Conservation (phyloP, 208 protist genomes). For the Wallacemonas rigidus region DNA sequence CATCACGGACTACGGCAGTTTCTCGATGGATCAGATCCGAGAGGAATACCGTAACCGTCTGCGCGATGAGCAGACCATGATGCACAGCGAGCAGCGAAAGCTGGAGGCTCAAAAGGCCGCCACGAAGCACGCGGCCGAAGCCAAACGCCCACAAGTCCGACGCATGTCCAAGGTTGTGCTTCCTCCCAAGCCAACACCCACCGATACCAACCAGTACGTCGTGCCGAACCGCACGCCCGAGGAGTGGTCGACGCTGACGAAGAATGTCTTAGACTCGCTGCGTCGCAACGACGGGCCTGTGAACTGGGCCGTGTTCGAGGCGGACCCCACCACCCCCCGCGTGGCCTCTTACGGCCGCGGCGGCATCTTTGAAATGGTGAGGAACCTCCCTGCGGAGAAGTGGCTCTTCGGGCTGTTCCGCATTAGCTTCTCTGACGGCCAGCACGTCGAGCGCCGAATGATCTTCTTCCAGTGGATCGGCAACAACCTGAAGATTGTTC, state of each 20-base stretch:
- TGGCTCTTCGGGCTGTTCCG: conserved; percentile 87
- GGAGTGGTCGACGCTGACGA: conserved; percentile 30
- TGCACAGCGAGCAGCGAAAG: conserved; percentile 41
- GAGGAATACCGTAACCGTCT: conserved; percentile 70
- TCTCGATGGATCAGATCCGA: conserved; percentile 78
- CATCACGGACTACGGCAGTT: conserved; percentile 69
- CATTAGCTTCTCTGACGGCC: conserved; percentile 54
- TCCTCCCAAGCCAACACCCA: conserved; percentile 15
- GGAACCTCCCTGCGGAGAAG: conserved; percentile 64
- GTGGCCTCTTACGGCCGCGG: conserved; percentile 56
- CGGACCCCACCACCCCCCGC: conserved; percentile 43
- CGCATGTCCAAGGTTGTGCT: conserved; percentile 13
- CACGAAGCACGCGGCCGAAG: conserved; percentile 12
- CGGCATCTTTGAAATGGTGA: conserved; percentile 80
- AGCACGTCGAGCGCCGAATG: conserved; percentile 44
- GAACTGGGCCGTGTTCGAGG: conserved; percentile 81
- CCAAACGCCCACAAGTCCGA: conserved; percentile 22
- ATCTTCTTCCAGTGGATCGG: conserved; percentile 90
- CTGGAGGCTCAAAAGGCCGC: conserved; percentile 21
- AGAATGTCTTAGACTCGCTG: conserved; percentile 54
- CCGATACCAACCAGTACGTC: conserved; percentile 15
- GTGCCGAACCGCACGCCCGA: conserved; percentile 17
- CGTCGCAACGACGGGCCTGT: conserved; percentile 67
- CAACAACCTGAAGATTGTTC: conserved; percentile 53
- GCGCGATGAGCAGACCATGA: conserved; percentile 60